Percentiles rank a stretch among this genome's conserved stretches.
phyloP scores from a whole-genome alignment of 805 yeast species.

The Metschnikowia sp. region DNA sequence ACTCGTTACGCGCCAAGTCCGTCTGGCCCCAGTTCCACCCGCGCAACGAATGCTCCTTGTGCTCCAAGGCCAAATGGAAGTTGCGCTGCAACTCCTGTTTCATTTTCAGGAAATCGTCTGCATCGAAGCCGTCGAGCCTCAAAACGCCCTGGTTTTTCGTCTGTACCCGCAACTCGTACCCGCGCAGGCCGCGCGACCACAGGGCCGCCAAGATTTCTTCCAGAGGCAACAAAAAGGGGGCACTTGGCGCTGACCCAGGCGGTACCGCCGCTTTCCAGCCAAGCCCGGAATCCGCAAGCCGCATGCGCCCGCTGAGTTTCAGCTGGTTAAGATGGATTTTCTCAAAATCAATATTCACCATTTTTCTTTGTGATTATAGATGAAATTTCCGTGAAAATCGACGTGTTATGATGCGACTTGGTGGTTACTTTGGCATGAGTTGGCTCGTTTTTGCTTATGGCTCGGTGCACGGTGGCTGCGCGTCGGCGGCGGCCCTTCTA shows the following conservation, averaged over 20 bases:
- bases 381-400: no score
- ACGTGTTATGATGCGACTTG: not conserved
- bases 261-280: conserved; percentile 84
- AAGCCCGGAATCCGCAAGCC: conserved; percentile 93
- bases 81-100: conserved; percentile 81
- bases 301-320: conserved; percentile 78
- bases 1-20: conserved; percentile 88
- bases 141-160: conserved; percentile 86
- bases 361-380: conserved; percentile 6
- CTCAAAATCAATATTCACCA: conserved; percentile 75
- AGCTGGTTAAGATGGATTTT: conserved; percentile 88
- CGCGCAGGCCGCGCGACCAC: conserved; percentile 95
- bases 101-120: conserved; percentile 73
- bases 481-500: no score
- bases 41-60: conserved; percentile 84
- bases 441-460: not conserved
- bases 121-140: conserved; percentile 87
- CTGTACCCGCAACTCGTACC: conserved; percentile 83
- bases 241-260: conserved; percentile 39
- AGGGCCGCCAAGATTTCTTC: conserved; percentile 74
- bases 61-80: conserved; percentile 71
- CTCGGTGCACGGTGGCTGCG: no score
- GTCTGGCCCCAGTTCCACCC: conserved; percentile 99
- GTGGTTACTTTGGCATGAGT: not conserved
- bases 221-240: conserved; percentile 86